Evolutionary conservation across 2,329 filamentous ascomycete species (phyloP), one percentile per base, ranked within the genome.

Genomic region (Phialophora tarda): DNA sequence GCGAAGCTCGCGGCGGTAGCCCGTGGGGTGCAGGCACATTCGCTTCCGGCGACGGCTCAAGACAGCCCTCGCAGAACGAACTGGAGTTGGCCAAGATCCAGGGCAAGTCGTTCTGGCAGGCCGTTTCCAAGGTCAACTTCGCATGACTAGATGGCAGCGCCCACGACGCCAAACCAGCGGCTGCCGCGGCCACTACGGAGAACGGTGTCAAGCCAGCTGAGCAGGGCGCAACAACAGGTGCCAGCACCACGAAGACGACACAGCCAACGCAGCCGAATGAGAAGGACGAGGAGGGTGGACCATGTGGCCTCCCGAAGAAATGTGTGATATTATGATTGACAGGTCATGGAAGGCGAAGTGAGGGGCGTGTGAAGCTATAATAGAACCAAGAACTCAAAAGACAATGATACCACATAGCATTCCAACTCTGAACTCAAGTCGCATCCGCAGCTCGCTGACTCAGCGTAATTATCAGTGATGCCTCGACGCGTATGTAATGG

Each of bases 1-100:
- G 77, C 32, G 93, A 97, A 84, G 85, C 95, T 70, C 91, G 91
- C 78, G 95, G 95, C 75, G 95, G 95, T 69, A 88, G 86, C 68
- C 85, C 95, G 47, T 99, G 95, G 95, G 95, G 94, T 75, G 93
- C 94, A 38, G 95, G 95, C 77, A 97, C 94, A 71, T 96, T 97
- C 74, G 84, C 93, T 69, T 83, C 77, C 68, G 83, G 77, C 67
- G 92, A 97, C 74, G 95, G 95, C 74, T 92, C 90, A 66, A 90
- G 95, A 76, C 89, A 94, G 84, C 95, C 95, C 58, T 82, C 84
- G 17, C 77, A 82, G 8, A 84, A 87, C 73, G 95, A 99, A 84
- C 82, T 96, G 69, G 84, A 91, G 79, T 77, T 98, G 69, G 95
- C 95, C 67, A 85, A 83, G 69, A 85, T 86, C 73, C 95, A 99